Evolutionary conservation across 164 flowering plant species (phyloP), one percentile per base, ranked within the genome.

Genomic region (Chimonanthus praecox): DNA sequence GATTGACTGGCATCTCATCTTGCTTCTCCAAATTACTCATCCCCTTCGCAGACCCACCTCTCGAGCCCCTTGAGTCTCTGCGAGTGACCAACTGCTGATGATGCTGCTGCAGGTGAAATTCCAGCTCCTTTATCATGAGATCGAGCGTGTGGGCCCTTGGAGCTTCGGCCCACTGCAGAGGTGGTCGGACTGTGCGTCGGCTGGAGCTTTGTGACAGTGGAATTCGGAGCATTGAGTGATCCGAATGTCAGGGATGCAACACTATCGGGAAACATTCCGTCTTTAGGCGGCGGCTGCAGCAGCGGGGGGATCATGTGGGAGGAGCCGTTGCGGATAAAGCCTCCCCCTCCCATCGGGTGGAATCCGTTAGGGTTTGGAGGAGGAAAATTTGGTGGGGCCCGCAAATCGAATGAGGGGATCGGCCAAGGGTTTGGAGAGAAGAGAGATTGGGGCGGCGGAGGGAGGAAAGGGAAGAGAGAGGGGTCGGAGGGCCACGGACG

Each of bases 171-270:
- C 47, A 75, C 67, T 43, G 51, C 46, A 67, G n/a, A n/a, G 71
- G 64, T 76, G 58, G 47, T 62, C n/a, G n/a, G 69, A 20, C 20
- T 69, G 70, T 4, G 72, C n/a, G n/a, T 65, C 45, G 44, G 20
- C 18, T 68, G 70, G 51, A 15, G 10, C 33, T 68, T 48, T 49
- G 5, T 50, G 0, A 67, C 72, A 0, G n/a, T n/a, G 5, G 67
- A 69, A 76, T 63, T 78, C 49, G 65, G 74, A 10, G 5, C 50
- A 44, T 85, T 70, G 2, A 89, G 69, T 6, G 90, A 82, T 10
- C 97, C 94, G 78, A 88, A 89, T 76, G 78, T 79, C n/a, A 89
- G 71, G 78, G 74, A 73, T 5, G 58, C 74, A 6, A 49, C 78
- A 47, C 70, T 70, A n/a, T 21, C 45, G 7, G 18, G 18, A 4